These are phyloP conservation scores for Septoria linicola DNA, from an alignment of 2,329 filamentous ascomycete genomes.

Conservation along the genomic window DNA sequence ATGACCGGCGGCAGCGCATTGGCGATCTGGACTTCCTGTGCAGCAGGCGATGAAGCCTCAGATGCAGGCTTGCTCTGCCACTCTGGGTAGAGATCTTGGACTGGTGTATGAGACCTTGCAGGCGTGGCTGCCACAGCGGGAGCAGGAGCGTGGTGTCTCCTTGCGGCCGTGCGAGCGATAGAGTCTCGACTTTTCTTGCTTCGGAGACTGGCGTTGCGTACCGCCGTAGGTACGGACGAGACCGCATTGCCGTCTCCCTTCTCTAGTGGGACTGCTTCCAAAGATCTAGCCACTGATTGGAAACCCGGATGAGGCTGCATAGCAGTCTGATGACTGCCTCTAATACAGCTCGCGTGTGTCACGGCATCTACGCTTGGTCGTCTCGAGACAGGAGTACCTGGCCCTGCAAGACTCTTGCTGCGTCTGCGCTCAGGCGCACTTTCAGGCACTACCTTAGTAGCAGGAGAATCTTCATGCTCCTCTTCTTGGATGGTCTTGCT, in stretches of 20 bases:
- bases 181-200: constrained; percentile 5
- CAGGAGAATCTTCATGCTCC: constrained; percentile 4
- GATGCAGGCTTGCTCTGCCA: constrained; percentile 31
- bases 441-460: constrained; percentile 3
- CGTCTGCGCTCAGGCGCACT: constrained; percentile 10
- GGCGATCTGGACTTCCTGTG: constrained; percentile 10
- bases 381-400: constrained; percentile 1
- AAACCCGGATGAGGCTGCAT: constrained; percentile 38
- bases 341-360: constrained; percentile 5
- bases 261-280: constrained; percentile 45
- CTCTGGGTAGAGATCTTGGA: constrained; percentile 34
- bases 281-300: constrained; percentile 42
- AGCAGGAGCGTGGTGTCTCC: not conserved
- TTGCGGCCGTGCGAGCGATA: constrained; percentile 33
- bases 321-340: not conserved
- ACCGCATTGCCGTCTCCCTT: constrained; percentile 28
- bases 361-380: constrained; percentile 6
- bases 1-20: constrained; percentile 4
- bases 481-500: constrained; percentile 21
- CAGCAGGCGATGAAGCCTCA: constrained; percentile 14
- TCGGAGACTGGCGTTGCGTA: constrained; percentile 8
- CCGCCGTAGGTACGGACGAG: not conserved
- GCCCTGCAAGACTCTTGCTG: constrained; percentile 20
- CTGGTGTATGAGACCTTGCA: constrained; percentile 20
- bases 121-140: not conserved